These are phyloP conservation scores for Silybum marianum DNA, from an alignment of 129 eudicot species.

Conservation along the genomic window DNA sequence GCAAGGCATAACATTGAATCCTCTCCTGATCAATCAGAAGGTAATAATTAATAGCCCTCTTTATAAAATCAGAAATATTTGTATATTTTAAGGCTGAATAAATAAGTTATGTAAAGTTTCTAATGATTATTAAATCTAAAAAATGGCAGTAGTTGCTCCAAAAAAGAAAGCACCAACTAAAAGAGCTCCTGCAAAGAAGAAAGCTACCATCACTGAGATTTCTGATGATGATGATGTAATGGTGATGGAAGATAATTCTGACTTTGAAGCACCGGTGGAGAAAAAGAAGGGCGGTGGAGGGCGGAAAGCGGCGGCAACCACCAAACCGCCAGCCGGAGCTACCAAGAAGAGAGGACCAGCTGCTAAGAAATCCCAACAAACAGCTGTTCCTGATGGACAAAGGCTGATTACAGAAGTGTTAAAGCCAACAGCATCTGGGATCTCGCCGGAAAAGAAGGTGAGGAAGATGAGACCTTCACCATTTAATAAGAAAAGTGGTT, in stretches of 20 bases:
- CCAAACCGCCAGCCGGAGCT: conserved; percentile 54
- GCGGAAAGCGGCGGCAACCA: conserved; percentile 46
- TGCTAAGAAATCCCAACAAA: no score
- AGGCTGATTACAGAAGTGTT: conserved; percentile 61
- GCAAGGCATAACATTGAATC: conserved; percentile 79
- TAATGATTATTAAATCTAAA: neutral
- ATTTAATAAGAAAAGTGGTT: conserved; percentile 87
- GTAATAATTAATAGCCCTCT: conserved; percentile 28
- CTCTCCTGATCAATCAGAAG: conserved; percentile 78
- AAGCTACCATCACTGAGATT: conserved; percentile 33
- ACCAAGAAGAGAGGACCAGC: conserved; percentile 74
- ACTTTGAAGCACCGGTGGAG: conserved; percentile 44
- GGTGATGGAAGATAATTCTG: conserved; percentile 48
- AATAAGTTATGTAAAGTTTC: neutral
- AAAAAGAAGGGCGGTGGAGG: conserved; percentile 66
- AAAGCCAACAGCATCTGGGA: conserved; percentile 48
- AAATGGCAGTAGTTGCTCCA: conserved; percentile 46
- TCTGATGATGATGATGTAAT: conserved; percentile 48
- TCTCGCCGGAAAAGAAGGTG: conserved; percentile 86
- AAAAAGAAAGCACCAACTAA: conserved; percentile 51
- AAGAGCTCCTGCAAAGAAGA: conserved; percentile 62
- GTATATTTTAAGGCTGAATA: neutral
- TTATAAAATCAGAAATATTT: neutral
- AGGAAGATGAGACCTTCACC: conserved; percentile 95
- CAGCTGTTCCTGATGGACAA: conserved; percentile 42